Evolutionary conservation across 2,329 filamentous ascomycete species (phyloP).

Genomic region (Penicillium fuscoglaucum): DNA sequence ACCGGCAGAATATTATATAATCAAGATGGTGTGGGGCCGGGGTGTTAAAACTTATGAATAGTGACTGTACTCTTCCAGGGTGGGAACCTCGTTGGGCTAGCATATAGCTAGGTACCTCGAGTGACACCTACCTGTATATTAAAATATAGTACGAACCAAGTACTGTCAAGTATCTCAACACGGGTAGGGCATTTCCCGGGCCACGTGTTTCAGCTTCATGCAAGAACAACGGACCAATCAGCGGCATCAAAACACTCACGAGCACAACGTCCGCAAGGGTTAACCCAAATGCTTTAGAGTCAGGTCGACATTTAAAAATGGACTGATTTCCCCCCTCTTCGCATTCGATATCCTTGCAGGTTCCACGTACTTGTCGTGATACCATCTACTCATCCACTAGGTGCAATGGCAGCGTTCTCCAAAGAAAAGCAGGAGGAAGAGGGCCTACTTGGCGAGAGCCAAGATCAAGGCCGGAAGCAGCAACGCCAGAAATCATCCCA

Average conservation of each 20-base stretch:
- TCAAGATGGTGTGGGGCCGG: no score
- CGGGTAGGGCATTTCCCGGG: background rate
- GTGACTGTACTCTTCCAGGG: no score
- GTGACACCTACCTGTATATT: background rate
- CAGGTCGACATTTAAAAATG: slow-evolving; percentile 9
- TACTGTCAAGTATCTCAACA: background rate
- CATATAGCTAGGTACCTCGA: background rate
- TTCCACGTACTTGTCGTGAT: background rate
- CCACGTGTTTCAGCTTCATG: slow-evolving; percentile 8
- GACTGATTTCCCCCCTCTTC: background rate
- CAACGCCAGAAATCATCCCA: background rate
- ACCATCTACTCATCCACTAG: background rate
- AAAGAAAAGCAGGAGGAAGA: slow-evolving; percentile 7
- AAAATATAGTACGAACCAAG: background rate
- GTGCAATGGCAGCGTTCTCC: slow-evolving; percentile 9
- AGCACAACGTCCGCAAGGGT: background rate
- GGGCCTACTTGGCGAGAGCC: slow-evolving; percentile 3
- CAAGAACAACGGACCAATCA: slow-evolving; percentile 5
- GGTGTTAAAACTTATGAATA: no score
- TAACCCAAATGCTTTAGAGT: background rate
- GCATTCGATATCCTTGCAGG: background rate
- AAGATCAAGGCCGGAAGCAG: background rate
- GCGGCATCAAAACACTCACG: background rate
- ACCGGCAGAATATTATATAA: no score
- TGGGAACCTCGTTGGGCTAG: background rate